phyloP scores from a whole-genome alignment of 768 basidiomycete genomes.

The Leccinum broughii region DNA sequence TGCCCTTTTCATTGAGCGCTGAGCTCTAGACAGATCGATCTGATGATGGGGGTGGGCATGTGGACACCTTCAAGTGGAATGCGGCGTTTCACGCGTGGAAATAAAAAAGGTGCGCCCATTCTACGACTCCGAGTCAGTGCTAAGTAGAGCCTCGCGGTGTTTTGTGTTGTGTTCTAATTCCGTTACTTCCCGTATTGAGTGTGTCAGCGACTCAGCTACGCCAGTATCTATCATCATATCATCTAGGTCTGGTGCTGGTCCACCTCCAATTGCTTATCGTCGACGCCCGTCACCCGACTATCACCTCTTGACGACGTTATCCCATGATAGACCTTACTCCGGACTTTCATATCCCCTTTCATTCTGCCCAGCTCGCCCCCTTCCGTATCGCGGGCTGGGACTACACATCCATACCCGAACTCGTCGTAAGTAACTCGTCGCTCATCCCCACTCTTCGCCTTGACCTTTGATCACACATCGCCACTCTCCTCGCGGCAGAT shows the following conservation, averaged over 20 bases:
- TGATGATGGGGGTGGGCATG: constrained; percentile 17
- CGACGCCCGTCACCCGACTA: not conserved
- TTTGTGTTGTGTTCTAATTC: constrained; percentile 9
- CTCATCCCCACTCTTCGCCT: not conserved
- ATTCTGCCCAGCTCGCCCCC: constrained; percentile 32
- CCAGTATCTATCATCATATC: not conserved
- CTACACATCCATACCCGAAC: constrained; percentile 27
- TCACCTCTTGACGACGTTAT: not conserved
- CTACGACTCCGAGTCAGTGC: not conserved
- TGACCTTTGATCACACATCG: constrained; percentile 6
- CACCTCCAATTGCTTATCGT: not conserved
- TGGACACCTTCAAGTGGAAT: constrained; percentile 5
- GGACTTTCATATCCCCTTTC: constrained; percentile 31
- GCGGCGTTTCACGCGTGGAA: not conserved
- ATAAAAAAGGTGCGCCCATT: not conserved
- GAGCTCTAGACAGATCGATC: too few relatives aligned
- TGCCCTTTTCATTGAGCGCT: too few relatives aligned
- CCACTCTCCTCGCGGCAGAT: constrained; percentile 10
- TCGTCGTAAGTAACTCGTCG: constrained; percentile 24
- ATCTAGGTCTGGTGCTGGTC: not conserved
- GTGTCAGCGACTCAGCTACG: constrained; percentile 1
- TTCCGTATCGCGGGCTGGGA: constrained; percentile 29
- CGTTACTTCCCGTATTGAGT: constrained; percentile 13
- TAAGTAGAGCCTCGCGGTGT: not conserved
- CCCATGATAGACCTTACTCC: constrained; percentile 21